phyloP scores from a whole-genome alignment of 2,329 filamentous ascomycete species.

The Piedraia hortae region DNA sequence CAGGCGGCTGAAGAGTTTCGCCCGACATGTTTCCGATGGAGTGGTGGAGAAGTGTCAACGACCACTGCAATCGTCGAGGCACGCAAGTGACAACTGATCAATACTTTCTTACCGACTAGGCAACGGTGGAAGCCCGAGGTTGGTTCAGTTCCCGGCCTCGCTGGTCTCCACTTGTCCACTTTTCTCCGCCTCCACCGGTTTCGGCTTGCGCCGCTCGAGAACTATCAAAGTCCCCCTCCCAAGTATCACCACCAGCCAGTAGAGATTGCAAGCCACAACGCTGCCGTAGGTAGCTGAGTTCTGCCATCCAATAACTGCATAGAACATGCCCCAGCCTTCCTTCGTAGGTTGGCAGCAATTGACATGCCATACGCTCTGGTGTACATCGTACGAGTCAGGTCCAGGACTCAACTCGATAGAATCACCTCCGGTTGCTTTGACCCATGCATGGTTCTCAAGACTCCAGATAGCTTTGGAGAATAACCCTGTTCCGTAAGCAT shows the following conservation, averaged over 20 bases:
- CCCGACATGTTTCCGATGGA: too few relatives aligned
- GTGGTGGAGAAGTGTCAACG: too few relatives aligned
- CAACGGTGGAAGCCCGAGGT: too few relatives aligned
- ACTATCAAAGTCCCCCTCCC: too few relatives aligned
- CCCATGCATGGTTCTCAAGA: conserved; percentile 43
- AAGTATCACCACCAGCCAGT: conserved; percentile 48
- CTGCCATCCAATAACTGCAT: conserved; percentile 61
- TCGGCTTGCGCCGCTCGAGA: too few relatives aligned
- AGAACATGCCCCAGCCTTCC: conserved; percentile 68
- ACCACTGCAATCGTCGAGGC: too few relatives aligned
- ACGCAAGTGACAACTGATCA: too few relatives aligned
- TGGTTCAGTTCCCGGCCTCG: too few relatives aligned
- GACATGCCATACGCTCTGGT: conserved; percentile 54
- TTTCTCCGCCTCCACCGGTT: too few relatives aligned
- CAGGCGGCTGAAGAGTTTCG: conserved; percentile 7
- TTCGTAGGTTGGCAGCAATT: conserved; percentile 55
- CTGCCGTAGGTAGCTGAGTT: conserved; percentile 75
- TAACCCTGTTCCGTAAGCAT: conserved; percentile 16
- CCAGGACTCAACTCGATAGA: conserved; percentile 35
- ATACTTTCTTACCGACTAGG: too few relatives aligned
- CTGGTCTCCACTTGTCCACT: too few relatives aligned
- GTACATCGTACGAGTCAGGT: conserved; percentile 54
- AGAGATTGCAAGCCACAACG: conserved; percentile 64
- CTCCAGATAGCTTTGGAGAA: conserved; percentile 54
- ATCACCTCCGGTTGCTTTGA: conserved; percentile 33